Base-by-base conservation (phyloP, 768 basidiomycete genomes). In the Butyriboletus loyo region DNA sequence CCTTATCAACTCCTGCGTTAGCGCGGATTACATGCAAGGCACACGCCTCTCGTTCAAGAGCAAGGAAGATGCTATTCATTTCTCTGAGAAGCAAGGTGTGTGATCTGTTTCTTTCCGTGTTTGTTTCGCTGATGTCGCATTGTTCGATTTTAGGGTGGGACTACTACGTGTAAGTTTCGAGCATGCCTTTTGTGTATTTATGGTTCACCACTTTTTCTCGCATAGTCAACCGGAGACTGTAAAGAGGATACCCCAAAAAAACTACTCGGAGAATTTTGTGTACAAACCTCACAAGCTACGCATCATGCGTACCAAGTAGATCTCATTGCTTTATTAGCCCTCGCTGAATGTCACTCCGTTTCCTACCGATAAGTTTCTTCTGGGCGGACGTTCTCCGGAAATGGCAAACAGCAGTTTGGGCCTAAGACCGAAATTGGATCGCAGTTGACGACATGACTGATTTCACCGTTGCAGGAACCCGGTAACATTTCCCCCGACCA, bases 1-100 rank as follows among this genome's bases (percentile, higher is more conserved):
- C 13, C 17, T 24, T 39, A 40, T 54, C 31, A 17, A 61, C 27
- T 2, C 31, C 22, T 30, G 38, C 19, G 17, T 55, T 42, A 92
- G 92, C 57, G 94, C 92, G 52, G 94, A 98, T 71, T 98, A 97
- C 71, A 89, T 96, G 87, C 94, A 98, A 68, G 92, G 89, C 19
- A 90, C 90, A 4, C 83, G 86, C 5, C 49, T 96, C 56, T 79
- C 83, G 35, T 98, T 98, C 81, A 78, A 79, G 62, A 84, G 83
- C 49, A 90, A 89, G 72, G 91, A 92, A 66, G 92, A 92, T 63
- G 96, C 96, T 31, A 78, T 96, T 47, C 89, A 92, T 64, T 98
- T 98, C 66, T 89, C 93, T 22, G 95, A 97, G 78, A 97, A 94
- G 75, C 96, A 98, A 79, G 96, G 93, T 86, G 60, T 40, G 75